These are phyloP conservation scores for Trichoderma koningiopsis DNA, from an alignment of 2,329 filamentous ascomycete genomes.

Conservation along the genomic window DNA sequence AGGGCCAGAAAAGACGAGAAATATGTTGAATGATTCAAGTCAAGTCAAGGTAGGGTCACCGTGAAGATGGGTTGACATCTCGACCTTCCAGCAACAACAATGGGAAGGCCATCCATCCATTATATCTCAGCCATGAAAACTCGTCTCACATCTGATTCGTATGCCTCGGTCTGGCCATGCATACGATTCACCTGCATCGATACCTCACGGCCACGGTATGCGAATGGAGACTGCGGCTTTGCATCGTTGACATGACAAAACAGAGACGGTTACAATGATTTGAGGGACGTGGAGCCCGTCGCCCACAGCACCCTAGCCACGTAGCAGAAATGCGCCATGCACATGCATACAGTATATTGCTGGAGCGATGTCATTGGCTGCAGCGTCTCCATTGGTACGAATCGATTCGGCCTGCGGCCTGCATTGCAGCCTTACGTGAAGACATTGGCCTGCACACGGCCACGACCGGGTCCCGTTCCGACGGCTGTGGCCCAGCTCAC, in stretches of 20 bases:
- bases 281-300: background rate
- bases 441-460: slow-evolving; percentile 19
- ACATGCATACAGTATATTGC: slow-evolving; percentile 24
- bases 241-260: background rate
- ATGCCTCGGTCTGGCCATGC: slow-evolving; percentile 12
- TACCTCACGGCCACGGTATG: slow-evolving; percentile 10
- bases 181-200: slow-evolving; percentile 24
- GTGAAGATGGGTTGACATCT: slow-evolving; percentile 24
- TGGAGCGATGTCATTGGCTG: slow-evolving; percentile 21
- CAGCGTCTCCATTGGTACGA: slow-evolving; percentile 6
- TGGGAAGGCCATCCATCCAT: slow-evolving; percentile 11
- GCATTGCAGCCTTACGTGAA: slow-evolving; percentile 27
- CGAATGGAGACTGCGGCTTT: background rate
- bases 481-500: slow-evolving; percentile 5
- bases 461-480: slow-evolving; percentile 20
- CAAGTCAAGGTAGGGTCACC: slow-evolving; percentile 7
- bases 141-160: background rate
- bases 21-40: background rate
- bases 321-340: slow-evolving; percentile 21
- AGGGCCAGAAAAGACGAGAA: background rate
- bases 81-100: slow-evolving; percentile 4
- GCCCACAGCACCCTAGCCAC: slow-evolving; percentile 24
- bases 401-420: slow-evolving; percentile 16
- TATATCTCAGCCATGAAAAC: background rate
- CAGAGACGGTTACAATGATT: background rate